phyloP scores from a whole-genome alignment of 2,329 filamentous ascomycete species.

The Colletotrichum sp. region DNA sequence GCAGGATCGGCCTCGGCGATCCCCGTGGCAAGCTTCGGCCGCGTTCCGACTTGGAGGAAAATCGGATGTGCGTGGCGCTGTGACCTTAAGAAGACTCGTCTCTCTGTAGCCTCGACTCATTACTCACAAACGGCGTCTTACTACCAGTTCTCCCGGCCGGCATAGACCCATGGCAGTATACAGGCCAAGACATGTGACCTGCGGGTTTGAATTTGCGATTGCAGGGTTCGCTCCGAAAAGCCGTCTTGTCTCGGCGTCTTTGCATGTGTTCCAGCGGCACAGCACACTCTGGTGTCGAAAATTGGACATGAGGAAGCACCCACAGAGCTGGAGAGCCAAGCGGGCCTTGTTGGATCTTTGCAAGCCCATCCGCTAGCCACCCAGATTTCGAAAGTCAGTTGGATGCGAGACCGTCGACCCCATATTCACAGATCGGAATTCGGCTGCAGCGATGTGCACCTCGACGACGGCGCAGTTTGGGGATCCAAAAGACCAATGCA shows the following conservation, averaged over 20 bases:
- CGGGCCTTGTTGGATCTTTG: background rate
- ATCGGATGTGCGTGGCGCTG: background rate
- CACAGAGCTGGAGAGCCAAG: background rate
- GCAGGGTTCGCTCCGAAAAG: conserved; percentile 1
- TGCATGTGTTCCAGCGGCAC: background rate
- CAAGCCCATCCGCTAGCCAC: background rate
- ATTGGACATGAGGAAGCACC: background rate
- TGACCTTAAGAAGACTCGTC: background rate
- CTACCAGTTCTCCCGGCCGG: background rate
- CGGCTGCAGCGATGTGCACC: background rate
- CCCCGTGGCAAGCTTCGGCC: background rate
- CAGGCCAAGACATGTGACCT: background rate
- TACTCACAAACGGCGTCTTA: background rate
- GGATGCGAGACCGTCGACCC: background rate
- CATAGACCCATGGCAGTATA: background rate
- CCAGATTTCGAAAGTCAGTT: too few species aligned
- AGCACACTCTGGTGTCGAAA: background rate
- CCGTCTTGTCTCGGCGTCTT: background rate
- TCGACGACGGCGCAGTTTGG: background rate
- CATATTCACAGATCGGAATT: background rate
- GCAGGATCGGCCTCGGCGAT: background rate
- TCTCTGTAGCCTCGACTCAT: background rate
- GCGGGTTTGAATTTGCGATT: background rate
- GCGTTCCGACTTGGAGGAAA: background rate
- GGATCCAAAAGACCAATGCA: background rate